Conservation (phyloP, 176 grass and related monocot genomes). For the Rhynchospora tenuis region DNA sequence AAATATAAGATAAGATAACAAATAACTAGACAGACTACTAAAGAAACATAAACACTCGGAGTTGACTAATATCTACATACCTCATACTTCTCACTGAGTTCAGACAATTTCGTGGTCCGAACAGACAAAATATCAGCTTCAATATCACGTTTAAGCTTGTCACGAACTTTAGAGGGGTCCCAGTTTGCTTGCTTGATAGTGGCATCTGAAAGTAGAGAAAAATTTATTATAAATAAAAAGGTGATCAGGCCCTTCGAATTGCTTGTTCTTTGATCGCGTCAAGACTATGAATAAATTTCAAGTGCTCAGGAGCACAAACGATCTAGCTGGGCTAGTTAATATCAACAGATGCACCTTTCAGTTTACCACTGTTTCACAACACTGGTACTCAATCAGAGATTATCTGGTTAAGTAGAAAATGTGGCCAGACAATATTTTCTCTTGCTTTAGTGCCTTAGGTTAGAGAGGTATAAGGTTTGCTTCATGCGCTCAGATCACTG, state of each 20-base stretch:
- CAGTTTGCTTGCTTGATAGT: constrained; percentile 89
- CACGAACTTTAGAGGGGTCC: constrained; percentile 78
- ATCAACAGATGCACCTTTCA: neutral
- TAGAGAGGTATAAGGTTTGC: neutral
- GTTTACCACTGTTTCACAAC: neutral
- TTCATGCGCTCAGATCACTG: neutral
- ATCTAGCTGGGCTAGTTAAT: neutral
- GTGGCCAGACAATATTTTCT: neutral
- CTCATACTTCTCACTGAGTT: constrained; percentile 82
- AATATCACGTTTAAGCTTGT: constrained; percentile 91
- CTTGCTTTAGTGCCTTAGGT: neutral
- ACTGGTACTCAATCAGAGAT: neutral
- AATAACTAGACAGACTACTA: constrained; percentile 6
- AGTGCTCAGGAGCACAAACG: neutral
- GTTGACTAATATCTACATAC: constrained; percentile 23
- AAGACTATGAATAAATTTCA: neutral
- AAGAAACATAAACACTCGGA: neutral
- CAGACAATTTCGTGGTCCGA: constrained; percentile 61
- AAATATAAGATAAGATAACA: neutral
- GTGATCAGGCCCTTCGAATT: neutral
- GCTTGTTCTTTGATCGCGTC: neutral
- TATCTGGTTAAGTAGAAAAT: neutral
- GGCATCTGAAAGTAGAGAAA: constrained; percentile 53
- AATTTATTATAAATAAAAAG: constrained; percentile 2
- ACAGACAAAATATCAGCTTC: constrained; percentile 75